Evolutionary conservation across 1,139 yeast species (phyloP).

Genomic region (Yamadazyma blattariae): DNA sequence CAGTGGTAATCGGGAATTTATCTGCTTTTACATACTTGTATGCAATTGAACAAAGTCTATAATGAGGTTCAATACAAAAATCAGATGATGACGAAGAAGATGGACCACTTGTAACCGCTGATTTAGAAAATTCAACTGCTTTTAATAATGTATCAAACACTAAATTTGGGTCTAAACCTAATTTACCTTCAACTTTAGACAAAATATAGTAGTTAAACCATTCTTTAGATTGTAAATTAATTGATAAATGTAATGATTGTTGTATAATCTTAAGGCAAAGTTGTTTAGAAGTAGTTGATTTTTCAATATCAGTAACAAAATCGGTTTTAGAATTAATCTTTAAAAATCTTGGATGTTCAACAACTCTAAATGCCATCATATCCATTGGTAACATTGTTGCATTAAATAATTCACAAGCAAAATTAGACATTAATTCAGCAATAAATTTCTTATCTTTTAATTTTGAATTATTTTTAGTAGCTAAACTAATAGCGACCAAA

Average conservation of each 20-base stretch:
- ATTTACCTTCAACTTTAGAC: slow-evolving; percentile 59
- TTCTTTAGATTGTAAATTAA: slow-evolving; percentile 40
- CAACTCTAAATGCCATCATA: slow-evolving; percentile 49
- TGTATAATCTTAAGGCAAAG: slow-evolving; percentile 35
- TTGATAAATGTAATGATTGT: slow-evolving; percentile 43
- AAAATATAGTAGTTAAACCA: slow-evolving; percentile 65
- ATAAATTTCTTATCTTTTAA: slow-evolving; percentile 28
- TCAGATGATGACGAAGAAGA: slow-evolving; percentile 16
- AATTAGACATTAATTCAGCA: slow-evolving; percentile 51
- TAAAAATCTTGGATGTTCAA: slow-evolving; percentile 32
- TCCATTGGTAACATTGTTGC: slow-evolving; percentile 68
- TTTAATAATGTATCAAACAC: slow-evolving; percentile 38
- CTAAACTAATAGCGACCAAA: slow-evolving; percentile 66
- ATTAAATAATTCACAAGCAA: slow-evolving; percentile 61
- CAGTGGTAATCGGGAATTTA: slow-evolving; percentile 32
- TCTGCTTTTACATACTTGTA: slow-evolving; percentile 53
- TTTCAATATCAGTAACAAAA: slow-evolving; percentile 21
- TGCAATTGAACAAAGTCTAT: slow-evolving; percentile 54
- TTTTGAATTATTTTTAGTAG: slow-evolving; percentile 23
- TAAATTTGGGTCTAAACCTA: slow-evolving; percentile 22
- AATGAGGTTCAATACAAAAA: slow-evolving; percentile 70
- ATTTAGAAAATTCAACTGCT: slow-evolving; percentile 28
- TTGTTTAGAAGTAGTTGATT: slow-evolving; percentile 21
- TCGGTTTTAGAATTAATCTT: slow-evolving; percentile 22
- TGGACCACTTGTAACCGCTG: slow-evolving; percentile 1